A percentile compares a stretch with the other conserved stretches of the same genome.
phyloP scores from a whole-genome alignment of 192 early-diverging fungal species.

The Pilobolus umbonatus region DNA sequence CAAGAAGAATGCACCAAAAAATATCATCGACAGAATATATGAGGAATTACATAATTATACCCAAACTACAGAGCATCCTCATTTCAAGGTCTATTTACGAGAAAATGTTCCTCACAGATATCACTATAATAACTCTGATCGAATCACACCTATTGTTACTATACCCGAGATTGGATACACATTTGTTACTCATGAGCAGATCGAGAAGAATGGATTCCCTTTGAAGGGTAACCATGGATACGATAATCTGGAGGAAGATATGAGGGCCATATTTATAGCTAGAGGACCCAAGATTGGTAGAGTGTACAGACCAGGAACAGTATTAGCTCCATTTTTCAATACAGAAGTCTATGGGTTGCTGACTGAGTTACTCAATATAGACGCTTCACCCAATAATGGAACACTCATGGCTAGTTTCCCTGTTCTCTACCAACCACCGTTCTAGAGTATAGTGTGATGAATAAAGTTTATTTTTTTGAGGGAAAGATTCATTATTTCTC shows the following conservation, averaged over 20 bases:
- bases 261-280: conserved; percentile 85
- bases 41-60: conserved; percentile 39
- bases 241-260: conserved; percentile 66
- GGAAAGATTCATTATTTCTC: neutral
- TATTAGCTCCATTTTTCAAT: conserved; percentile 57
- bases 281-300: conserved; percentile 48
- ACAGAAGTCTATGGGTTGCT: conserved; percentile 71
- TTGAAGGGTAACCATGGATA: conserved; percentile 79
- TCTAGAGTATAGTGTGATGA: neutral
- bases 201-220: conserved; percentile 22
- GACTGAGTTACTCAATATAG: conserved; percentile 48
- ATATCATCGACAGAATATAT: conserved; percentile 50
- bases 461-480: neutral
- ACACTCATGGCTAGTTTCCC: conserved; percentile 32
- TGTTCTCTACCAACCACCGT: neutral
- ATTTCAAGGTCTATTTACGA: conserved; percentile 63
- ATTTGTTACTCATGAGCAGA: conserved; percentile 42
- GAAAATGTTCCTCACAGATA: conserved; percentile 67
- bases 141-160: conserved; percentile 72
- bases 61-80: conserved; percentile 20
- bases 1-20: conserved; percentile 24
- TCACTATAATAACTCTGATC: conserved; percentile 60
- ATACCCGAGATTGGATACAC: conserved; percentile 65
- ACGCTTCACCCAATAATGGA: conserved; percentile 69
- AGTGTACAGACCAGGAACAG: conserved; percentile 15